Percentiles rank a stretch among this genome's conserved stretches.
These are phyloP conservation scores for Leccinum ponderosum DNA, from an alignment of 1,284 basidiomycete species.

Conservation along the genomic window DNA sequence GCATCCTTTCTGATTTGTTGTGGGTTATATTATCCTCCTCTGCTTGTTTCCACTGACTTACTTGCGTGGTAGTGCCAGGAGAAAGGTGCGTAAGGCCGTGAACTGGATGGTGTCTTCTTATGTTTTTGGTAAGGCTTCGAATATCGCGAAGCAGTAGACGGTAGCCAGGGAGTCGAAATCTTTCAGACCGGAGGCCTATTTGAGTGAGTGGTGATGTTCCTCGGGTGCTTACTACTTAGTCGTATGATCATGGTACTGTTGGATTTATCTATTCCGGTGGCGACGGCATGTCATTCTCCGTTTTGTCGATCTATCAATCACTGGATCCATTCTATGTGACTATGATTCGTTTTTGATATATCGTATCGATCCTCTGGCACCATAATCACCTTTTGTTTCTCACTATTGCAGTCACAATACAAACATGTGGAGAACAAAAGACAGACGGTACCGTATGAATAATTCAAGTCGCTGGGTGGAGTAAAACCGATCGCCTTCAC, in stretches of 20 bases:
- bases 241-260: conserved; percentile 65
- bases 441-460: no score
- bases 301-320: neutral
- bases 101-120: conserved; percentile 8
- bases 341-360: no score
- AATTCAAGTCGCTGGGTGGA: no score
- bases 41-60: conserved; percentile 14
- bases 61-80: conserved; percentile 58
- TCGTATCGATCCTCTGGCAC: no score
- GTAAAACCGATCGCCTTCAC: no score
- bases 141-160: conserved; percentile 79
- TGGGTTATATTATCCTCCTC: conserved; percentile 36
- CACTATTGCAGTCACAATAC: no score
- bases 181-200: conserved; percentile 71
- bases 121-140: conserved; percentile 63
- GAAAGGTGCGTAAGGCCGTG: conserved; percentile 47
- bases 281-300: conserved; percentile 54
- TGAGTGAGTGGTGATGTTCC: conserved; percentile 55
- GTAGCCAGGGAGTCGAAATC: conserved; percentile 77
- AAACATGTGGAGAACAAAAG: no score
- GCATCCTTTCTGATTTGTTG: conserved; percentile 71
- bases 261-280: conserved; percentile 90
- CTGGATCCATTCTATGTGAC: neutral
- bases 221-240: conserved; percentile 5
- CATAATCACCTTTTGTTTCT: no score